Percentiles rank a stretch among this genome's conserved stretches.
phyloP scores from a whole-genome alignment of 129 eudicot genomes.

The Silybum marianum region DNA sequence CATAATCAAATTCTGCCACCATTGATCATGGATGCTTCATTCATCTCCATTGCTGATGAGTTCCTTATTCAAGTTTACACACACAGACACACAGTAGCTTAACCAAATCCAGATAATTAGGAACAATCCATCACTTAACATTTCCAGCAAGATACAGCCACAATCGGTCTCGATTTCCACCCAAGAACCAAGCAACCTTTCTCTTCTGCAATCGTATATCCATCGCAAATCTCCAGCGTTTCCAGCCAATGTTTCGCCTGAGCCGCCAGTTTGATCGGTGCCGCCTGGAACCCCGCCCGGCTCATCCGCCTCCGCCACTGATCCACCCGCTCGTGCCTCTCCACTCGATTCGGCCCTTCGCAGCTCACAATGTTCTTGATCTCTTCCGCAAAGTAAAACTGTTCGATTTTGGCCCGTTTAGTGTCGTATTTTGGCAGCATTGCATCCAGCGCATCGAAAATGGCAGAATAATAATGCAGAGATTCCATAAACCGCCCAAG shows the following conservation, averaged over 20 bases:
- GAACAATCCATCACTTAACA: slow-evolving; percentile 34
- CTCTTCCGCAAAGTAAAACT: slow-evolving; percentile 72
- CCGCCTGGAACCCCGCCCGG: slow-evolving; percentile 72
- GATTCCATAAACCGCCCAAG: slow-evolving; percentile 82
- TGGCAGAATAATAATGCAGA: slow-evolving; percentile 75
- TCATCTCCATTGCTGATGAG: slow-evolving; percentile 30
- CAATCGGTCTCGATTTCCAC: slow-evolving; percentile 79
- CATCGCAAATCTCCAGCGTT: slow-evolving; percentile 51
- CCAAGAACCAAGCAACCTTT: slow-evolving; percentile 78
- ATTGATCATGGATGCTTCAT: slow-evolving; percentile 32
- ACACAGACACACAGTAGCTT: slow-evolving; percentile 4
- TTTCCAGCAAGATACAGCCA: slow-evolving; percentile 94
- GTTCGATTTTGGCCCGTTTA: slow-evolving; percentile 66
- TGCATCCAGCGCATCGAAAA: slow-evolving; percentile 70
- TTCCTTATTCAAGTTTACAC: slow-evolving; percentile 22
- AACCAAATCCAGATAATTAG: neutral
- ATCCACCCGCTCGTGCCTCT: slow-evolving; percentile 80
- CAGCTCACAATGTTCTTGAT: slow-evolving; percentile 82
- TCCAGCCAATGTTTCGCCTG: slow-evolving; percentile 67
- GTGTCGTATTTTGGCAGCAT: slow-evolving; percentile 70
- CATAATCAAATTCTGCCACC: slow-evolving; percentile 23
- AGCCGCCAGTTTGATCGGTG: slow-evolving; percentile 45
- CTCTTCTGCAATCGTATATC: slow-evolving; percentile 70
- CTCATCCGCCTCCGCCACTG: slow-evolving; percentile 93
- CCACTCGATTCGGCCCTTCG: slow-evolving; percentile 85